These are phyloP conservation scores for Arthrinium puccinioides DNA, from an alignment of 2,329 filamentous ascomycete species.

Conservation along the genomic window DNA sequence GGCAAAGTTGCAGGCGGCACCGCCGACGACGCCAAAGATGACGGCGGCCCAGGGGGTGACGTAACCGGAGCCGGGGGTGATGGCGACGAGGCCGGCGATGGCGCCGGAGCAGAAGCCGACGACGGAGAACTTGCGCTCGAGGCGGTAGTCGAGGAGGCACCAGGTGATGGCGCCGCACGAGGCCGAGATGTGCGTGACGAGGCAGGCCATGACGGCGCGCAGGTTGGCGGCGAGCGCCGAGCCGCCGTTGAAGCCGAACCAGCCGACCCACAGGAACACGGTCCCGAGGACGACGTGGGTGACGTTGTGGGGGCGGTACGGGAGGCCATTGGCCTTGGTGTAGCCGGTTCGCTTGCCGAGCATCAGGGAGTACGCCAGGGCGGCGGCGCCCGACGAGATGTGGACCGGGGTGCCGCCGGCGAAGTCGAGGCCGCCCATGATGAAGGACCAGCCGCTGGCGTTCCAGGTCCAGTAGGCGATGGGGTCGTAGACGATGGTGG, in stretches of 20 bases:
- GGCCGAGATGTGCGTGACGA: slow-evolving; percentile 83
- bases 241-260: slow-evolving; percentile 95
- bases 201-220: slow-evolving; percentile 80
- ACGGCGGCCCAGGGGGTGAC: slow-evolving; percentile 60
- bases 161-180: slow-evolving; percentile 75
- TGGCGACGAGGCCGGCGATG: slow-evolving; percentile 81
- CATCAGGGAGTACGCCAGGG: slow-evolving; percentile 67
- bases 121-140: slow-evolving; percentile 92
- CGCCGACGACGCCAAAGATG: slow-evolving; percentile 52
- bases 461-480: slow-evolving; percentile 78
- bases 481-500: slow-evolving; percentile 65
- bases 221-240: slow-evolving; percentile 75
- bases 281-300: slow-evolving; percentile 69
- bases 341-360: slow-evolving; percentile 62
- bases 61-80: slow-evolving; percentile 77
- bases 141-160: slow-evolving; percentile 79
- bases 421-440: slow-evolving; percentile 64
- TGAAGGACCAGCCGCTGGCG: slow-evolving; percentile 62
- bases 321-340: slow-evolving; percentile 51
- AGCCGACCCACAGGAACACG: slow-evolving; percentile 81
- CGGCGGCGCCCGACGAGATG: slow-evolving; percentile 64
- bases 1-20: slow-evolving; percentile 70
- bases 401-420: slow-evolving; percentile 71
- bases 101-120: slow-evolving; percentile 89
- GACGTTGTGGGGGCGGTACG: slow-evolving; percentile 66